Percentiles rank a stretch among this genome's conserved stretches.
phyloP scores from a whole-genome alignment of 257 asterid species.

The Jasminum sambac region DNA sequence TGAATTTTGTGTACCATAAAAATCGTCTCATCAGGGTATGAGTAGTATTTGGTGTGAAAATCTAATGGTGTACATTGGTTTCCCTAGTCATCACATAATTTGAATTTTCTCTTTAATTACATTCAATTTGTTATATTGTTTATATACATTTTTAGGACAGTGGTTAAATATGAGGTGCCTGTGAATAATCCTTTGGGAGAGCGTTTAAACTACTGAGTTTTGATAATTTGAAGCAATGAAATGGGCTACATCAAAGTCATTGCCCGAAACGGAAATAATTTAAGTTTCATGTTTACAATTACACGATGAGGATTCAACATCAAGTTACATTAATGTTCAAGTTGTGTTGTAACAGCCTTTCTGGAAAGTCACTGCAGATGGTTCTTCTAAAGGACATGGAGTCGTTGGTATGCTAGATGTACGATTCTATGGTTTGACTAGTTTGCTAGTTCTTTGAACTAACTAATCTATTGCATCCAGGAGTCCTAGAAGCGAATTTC shows the following conservation, averaged over 20 bases:
- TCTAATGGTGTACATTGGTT: conserved; percentile 15
- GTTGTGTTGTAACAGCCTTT: conserved; percentile 62
- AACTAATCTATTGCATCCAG: conserved; percentile 40
- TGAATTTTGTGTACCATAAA: conserved; percentile 86
- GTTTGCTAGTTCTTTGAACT: conserved; percentile 14
- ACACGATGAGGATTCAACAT: conserved; percentile 1
- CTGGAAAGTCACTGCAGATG: conserved; percentile 93
- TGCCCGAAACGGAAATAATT: neutral
- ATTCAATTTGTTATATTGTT: neutral
- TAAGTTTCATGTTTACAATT: conserved; percentile 11
- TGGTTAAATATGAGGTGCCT: neutral
- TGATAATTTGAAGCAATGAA: neutral
- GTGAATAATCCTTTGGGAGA: conserved; percentile 15
- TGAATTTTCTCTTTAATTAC: neutral
- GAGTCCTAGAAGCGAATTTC: conserved; percentile 91
- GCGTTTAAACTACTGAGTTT: conserved; percentile 2
- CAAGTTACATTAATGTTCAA: conserved; percentile 14
- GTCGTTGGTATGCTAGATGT: conserved; percentile 68
- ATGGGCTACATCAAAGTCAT: neutral
- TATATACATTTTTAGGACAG: conserved; percentile 13
- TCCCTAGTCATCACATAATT: conserved; percentile 12
- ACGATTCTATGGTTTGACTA: conserved; percentile 19
- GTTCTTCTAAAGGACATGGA: conserved; percentile 70
- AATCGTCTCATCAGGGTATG: conserved; percentile 91
- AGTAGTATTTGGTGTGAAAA: conserved; percentile 8